Evolutionary conservation across 176 grass and related monocot species (phyloP).

Genomic region (Chrysopogon serrulatus): DNA sequence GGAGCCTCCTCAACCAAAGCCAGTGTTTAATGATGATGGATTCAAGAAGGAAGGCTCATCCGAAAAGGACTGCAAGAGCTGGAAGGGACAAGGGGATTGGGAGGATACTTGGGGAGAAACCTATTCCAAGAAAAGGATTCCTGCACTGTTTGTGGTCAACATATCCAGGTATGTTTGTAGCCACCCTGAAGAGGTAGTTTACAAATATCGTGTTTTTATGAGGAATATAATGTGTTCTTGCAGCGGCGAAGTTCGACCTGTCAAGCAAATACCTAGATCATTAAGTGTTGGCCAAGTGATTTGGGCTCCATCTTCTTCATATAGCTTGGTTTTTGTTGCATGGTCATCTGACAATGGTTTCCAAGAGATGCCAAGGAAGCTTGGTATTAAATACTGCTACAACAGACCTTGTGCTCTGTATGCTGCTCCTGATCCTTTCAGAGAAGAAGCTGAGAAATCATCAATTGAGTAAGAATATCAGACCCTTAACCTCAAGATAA

Average conservation of each 20-base stretch:
- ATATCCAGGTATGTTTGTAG: conserved; percentile 52
- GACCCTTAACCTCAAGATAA: not conserved
- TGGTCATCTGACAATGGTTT: conserved; percentile 88
- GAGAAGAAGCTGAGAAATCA: conserved; percentile 33
- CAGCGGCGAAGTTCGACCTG: conserved; percentile 81
- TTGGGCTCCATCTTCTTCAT: conserved; percentile 66
- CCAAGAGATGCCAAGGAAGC: conserved; percentile 71
- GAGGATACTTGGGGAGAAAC: conserved; percentile 95
- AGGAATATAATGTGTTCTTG: not conserved
- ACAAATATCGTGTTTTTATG: not conserved
- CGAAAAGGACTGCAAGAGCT: conserved; percentile 77
- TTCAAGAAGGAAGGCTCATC: conserved; percentile 65
- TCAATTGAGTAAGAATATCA: conserved; percentile 38
- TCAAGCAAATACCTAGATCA: conserved; percentile 66
- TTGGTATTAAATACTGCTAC: conserved; percentile 97
- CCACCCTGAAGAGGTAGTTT: conserved; percentile 1
- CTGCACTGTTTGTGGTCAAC: conserved; percentile 72
- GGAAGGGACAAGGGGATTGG: conserved; percentile 95
- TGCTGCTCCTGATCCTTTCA: conserved; percentile 60
- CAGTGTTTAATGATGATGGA: conserved; percentile 68
- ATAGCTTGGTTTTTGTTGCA: conserved; percentile 84
- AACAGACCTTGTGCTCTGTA: conserved; percentile 87
- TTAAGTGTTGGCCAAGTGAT: conserved; percentile 92
- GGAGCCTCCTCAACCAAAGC: conserved; percentile 69
- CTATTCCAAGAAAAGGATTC: conserved; percentile 82